Conservation (phyloP, 441 rosid species). For the Bocquillonia castaneifolia region DNA sequence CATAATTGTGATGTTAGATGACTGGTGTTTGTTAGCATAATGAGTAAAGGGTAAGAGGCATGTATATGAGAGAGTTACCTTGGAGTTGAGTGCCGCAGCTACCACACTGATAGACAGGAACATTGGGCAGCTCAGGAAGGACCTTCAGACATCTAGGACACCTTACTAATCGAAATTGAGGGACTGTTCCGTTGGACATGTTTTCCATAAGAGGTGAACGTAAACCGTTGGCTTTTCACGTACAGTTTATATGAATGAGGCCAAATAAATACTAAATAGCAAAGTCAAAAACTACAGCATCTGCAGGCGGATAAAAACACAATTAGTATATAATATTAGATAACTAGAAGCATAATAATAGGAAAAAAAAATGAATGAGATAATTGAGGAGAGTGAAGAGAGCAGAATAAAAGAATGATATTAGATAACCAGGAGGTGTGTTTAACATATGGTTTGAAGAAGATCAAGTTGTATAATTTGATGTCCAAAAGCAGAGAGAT, state of each 20-base stretch:
- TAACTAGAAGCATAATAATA: too few relatives aligned
- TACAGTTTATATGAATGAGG: background rate
- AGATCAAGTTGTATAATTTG: background rate
- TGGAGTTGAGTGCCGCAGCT: constrained; percentile 58
- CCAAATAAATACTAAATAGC: background rate
- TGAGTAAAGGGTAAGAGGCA: background rate
- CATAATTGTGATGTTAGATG: background rate
- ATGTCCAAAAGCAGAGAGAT: too few relatives aligned
- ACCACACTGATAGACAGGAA: constrained; percentile 72
- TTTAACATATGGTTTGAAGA: too few relatives aligned
- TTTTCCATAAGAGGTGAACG: constrained; percentile 15
- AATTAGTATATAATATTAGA: background rate
- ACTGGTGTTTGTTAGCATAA: background rate
- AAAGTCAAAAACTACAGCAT: constrained; percentile 14
- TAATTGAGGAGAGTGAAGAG: too few relatives aligned
- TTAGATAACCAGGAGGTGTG: too few relatives aligned
- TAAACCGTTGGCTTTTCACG: constrained; percentile 1
- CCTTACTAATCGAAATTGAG: constrained; percentile 55
- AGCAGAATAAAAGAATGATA: too few relatives aligned
- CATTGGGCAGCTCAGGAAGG: constrained; percentile 59
- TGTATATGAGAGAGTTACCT: constrained; percentile 62
- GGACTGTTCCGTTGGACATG: constrained; percentile 40
- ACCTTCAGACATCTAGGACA: constrained; percentile 72
- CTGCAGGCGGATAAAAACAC: constrained; percentile 12
- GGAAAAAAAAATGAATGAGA: background rate